Base-by-base conservation (phyloP, 2,329 filamentous ascomycete genomes). In the Ceratocystis diversiconidia region DNA sequence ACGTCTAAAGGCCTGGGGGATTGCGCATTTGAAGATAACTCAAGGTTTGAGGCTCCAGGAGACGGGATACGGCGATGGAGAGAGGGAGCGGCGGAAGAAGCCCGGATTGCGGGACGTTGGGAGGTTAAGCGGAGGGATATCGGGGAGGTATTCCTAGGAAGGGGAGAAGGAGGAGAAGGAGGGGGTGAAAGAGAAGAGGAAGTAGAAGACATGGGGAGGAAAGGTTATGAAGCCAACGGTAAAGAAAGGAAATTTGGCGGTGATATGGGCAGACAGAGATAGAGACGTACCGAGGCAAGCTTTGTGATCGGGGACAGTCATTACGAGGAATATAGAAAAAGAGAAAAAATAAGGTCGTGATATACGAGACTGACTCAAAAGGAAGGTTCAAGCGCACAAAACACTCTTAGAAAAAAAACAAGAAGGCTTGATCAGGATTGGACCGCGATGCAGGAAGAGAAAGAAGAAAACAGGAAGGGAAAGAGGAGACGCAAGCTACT, bases 211-310 rank as follows among this genome's bases (percentile, higher is more conserved):
- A 59, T 59, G 25, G 17, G 17, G 17, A 30, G 15, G 17, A 30
- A 36, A 25, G 12, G 30, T 17, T 8, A 30, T 32, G 36, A 28
- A 28, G 32, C 19, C 22, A 28, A 41, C 22, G 43, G 36, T n/a
- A 28, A 36, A 19, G 28, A 19, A 46, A 22, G 25, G 36, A 22
- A 62, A 25, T 17, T 12, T 44, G 7, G 36, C 5, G 6, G 17
- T 62, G 71, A 71, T 72, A 70, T 70, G 68, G 72, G 72, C 69
- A 52, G 10, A 52, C 22, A 70, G 69, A 71, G 72, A 72, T 69
- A 30, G 28, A 59, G 75, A 82, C 81, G 74, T 82, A 83, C 80
- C 84, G 74, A 84, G 79, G 76, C 82, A 84, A 72, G 81, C 82
- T 74, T 84, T 84, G 65, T 84, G 81, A 69, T 81, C 79, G 72